Evolutionary conservation across 139 green algal species (phyloP).

Genomic region (Chlorella sp.): DNA sequence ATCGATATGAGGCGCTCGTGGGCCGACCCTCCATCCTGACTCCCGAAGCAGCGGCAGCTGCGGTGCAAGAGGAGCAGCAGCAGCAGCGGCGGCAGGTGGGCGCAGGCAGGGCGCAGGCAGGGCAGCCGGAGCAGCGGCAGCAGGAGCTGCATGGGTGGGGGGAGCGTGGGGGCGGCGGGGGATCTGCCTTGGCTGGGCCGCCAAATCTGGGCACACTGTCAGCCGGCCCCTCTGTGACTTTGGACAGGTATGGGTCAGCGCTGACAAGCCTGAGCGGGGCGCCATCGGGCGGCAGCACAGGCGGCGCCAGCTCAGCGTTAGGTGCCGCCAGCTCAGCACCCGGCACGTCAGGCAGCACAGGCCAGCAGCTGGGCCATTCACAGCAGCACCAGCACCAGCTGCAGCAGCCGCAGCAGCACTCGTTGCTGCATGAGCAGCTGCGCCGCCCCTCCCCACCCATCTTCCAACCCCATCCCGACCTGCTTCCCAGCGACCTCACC

Average conservation of each 20-base stretch:
- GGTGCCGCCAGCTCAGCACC: neutral
- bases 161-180: neutral
- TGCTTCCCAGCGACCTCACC: neutral
- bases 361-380: neutral
- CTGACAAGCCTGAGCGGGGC: neutral
- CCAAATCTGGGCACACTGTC: slow-evolving; percentile 10
- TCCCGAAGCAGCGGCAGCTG: neutral
- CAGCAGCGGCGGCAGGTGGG: neutral
- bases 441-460: neutral
- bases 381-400: neutral
- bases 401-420: neutral
- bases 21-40: neutral
- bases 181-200: neutral
- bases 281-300: neutral
- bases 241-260: neutral
- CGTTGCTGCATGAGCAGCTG: neutral
- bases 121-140: neutral
- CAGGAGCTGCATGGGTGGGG: neutral
- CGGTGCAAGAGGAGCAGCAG: neutral
- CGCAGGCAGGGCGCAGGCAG: no score
- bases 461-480: neutral
- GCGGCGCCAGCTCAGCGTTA: no score
- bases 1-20: neutral
- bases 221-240: neutral
- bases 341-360: neutral